Evolutionary conservation across 1,284 basidiomycete genomes (phyloP), one percentile per base, ranked within the genome.

Genomic region (Cerioporus squamosus): DNA sequence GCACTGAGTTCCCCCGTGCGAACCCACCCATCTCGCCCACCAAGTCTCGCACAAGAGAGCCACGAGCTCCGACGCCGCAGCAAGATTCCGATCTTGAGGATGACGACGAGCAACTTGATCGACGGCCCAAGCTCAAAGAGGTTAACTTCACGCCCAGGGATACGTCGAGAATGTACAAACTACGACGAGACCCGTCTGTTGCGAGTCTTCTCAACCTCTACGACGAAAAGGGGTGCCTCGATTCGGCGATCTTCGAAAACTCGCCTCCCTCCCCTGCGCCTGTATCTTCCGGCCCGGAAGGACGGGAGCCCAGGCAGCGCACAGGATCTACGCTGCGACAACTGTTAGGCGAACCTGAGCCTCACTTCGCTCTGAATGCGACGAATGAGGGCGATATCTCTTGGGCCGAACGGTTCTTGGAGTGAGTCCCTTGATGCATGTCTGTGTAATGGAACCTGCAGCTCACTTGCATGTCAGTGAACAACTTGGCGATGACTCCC

Each of bases 111-210:
- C 50, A 59, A 10, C 48, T 31, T 63, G 55, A 60, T 63, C 61
- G 46, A 59, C 43, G 26, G 7, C 72, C 36, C 22, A 66, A 51
- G 5, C 51, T 67, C 68, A 73, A 61, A 55, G 69, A 70, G 15
- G 65, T 67, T 17, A 70, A 70, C 29, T 73, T 71, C 68, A 80
- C 66, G 61, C 77, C 87, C 12, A 79, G 81, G 46, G 83, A 84
- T 60, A 72, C 75, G 63, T 81, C 74, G 55, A 81, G 86, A 17
- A 75, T 88, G 5, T 72, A 81, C n/a, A 75, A 80, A 17, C 78
- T 92, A 44, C 85, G 85, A 47, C 83, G 84, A 44, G 90, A 92
- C 60, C 89, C 90, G 4, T 93, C 90, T 18, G 87, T 92, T 33
- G 86, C 79, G 8, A 91, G 86, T 62, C 74, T 92, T 26, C 73